Conservation (phyloP, 495 filamentous ascomycete species). For the Xylaria grammica region DNA sequence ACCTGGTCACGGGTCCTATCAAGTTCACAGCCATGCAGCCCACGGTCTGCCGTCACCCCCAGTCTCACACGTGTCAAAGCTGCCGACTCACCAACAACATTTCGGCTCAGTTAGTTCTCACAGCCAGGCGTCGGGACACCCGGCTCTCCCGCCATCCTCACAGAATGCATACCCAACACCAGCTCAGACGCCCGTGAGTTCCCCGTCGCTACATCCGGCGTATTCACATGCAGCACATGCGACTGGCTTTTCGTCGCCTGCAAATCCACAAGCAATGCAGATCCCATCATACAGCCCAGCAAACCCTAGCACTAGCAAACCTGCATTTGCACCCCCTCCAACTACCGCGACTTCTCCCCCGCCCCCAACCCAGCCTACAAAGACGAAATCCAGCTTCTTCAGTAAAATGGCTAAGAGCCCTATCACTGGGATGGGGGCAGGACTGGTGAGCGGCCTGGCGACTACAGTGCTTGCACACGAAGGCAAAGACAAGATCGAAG, state of each 20-base stretch:
- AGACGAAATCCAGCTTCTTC: slow-evolving; percentile 16
- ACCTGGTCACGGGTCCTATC: background rate
- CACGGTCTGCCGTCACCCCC: slow-evolving; percentile 7
- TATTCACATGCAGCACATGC: background rate
- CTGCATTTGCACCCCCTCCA: slow-evolving; percentile 11
- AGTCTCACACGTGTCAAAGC: background rate
- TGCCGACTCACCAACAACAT: background rate
- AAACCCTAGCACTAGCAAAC: background rate
- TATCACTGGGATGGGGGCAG: slow-evolving; percentile 6
- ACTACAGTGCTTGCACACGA: slow-evolving; percentile 12
- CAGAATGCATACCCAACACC: slow-evolving; percentile 16
- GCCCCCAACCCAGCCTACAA: background rate
- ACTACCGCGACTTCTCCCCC: slow-evolving; percentile 1
- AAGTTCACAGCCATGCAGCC: background rate
- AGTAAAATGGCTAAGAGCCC: slow-evolving; percentile 18
- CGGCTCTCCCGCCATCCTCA: background rate
- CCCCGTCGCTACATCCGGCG: background rate
- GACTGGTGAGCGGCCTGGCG: slow-evolving; percentile 8
- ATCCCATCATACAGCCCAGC: slow-evolving; percentile 19
- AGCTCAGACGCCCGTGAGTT: slow-evolving; percentile 14
- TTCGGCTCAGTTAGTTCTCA: slow-evolving; percentile 1
- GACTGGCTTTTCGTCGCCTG: background rate
- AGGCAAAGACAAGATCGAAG: slow-evolving; percentile 20
- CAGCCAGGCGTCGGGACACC: background rate
- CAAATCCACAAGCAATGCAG: slow-evolving; percentile 18